phyloP scores from a whole-genome alignment of 1,284 basidiomycete genomes.

The Tilletiaria anomala region DNA sequence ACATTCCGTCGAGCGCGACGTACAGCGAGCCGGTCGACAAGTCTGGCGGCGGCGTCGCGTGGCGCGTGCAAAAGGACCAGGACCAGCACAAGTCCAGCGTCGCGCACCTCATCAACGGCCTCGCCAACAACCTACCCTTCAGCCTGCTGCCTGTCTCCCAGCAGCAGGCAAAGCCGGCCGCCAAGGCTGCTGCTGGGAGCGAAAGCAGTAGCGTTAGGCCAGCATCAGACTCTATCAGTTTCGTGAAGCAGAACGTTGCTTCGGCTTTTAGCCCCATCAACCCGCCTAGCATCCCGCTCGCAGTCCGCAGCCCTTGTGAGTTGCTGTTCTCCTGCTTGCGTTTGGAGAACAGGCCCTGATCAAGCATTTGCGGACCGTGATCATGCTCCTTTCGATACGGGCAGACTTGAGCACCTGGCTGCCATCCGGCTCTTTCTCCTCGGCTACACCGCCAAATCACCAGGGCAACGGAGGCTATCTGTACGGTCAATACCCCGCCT shows the following conservation, averaged over 20 bases:
- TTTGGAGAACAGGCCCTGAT: background rate
- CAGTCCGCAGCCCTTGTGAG: slow-evolving; percentile 23
- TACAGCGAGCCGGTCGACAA: background rate
- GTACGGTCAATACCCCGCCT: slow-evolving; percentile 21
- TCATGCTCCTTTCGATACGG: background rate
- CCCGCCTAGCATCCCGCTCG: slow-evolving; percentile 29
- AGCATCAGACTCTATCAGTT: background rate
- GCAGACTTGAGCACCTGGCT: slow-evolving; percentile 26
- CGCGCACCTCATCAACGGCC: background rate
- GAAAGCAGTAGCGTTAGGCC: background rate
- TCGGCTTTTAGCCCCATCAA: slow-evolving; percentile 31
- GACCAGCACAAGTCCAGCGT: background rate
- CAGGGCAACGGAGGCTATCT: slow-evolving; percentile 31
- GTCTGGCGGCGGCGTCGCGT: background rate
- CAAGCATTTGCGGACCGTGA: background rate
- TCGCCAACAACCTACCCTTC: no score
- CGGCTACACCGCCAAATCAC: slow-evolving; percentile 22
- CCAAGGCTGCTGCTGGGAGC: background rate
- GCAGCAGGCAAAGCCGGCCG: background rate
- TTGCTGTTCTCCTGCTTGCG: background rate
- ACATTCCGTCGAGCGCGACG: no score
- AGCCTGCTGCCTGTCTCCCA: no score
- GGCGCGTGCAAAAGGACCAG: background rate
- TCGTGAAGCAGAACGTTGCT: no score
- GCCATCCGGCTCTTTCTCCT: slow-evolving; percentile 17